phyloP scores from a whole-genome alignment of 2,329 filamentous ascomycete species.

The Alternaria triticina region DNA sequence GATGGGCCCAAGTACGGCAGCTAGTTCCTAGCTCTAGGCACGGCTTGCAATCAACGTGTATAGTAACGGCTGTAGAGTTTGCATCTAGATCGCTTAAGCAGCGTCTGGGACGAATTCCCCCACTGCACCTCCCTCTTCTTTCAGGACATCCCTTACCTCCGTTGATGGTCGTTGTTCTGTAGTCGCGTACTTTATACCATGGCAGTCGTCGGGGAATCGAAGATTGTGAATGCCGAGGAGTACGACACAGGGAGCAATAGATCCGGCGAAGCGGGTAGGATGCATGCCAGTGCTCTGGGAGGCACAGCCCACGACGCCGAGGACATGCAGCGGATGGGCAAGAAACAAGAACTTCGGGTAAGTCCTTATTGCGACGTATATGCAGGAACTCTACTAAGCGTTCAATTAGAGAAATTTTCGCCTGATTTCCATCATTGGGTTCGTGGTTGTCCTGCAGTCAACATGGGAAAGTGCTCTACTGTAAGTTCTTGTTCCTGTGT shows the following conservation, averaged over 20 bases:
- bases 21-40: not conserved
- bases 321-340: constrained; percentile 34
- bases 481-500: constrained; percentile 1
- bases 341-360: constrained; percentile 27
- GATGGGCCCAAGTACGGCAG: not conserved
- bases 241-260: constrained; percentile 12
- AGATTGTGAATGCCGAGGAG: constrained; percentile 15
- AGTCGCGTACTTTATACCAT: not conserved
- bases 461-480: constrained; percentile 28
- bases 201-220: constrained; percentile 3
- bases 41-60: not conserved
- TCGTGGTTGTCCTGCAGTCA: constrained; percentile 20
- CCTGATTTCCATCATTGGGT: constrained; percentile 25
- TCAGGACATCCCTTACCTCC: not conserved
- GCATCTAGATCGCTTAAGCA: not conserved
- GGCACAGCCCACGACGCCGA: constrained; percentile 20
- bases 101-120: not conserved
- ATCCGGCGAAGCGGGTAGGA: not conserved
- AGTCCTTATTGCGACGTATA: not conserved
- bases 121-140: not conserved
- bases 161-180: not conserved
- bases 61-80: not conserved
- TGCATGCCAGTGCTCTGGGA: constrained; percentile 13
- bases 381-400: not conserved
- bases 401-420: constrained; percentile 21